Base-by-base conservation (phyloP, 2,329 filamentous ascomycete species). In the Colletotrichum coccodes region DNA sequence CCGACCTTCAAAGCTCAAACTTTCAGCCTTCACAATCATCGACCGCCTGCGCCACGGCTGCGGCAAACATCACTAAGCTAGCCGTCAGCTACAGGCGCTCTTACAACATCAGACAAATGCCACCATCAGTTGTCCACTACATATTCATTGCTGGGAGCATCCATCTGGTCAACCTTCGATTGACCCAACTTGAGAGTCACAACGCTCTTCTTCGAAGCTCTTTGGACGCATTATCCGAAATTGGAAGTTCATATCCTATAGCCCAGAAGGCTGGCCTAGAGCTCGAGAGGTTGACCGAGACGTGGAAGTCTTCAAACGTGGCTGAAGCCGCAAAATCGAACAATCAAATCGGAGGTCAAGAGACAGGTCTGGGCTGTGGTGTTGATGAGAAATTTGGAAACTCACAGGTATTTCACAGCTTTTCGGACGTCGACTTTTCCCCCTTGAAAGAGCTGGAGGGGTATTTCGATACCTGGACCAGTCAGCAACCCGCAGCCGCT, bases 121-220 rank as follows among this genome's bases (percentile, higher is more conserved):
- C 66, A 3, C 49, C 54, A 12, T 47, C 62, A 4, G 49, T 60
- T 3, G 26, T 66, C 14, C 61, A 65, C 28, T 60, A 60, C 42
- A 9, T 69, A 3, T 69, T 69, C 23, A 47, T 69, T 8, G 54
- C 61, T 3, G 61, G 66, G 2, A 69, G 60, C 6, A 56, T 66
- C 9, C 61, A 69, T 18, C 61, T 69, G 11, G 32, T 46, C 0
- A 42, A 38, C 4, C 21, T 54, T 4, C 61, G 23, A 14, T 9
- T 23, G 16, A 40, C 34, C 1, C 38, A 34, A 7, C 16, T 23
- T 6, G 44, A 26, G 7, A 36, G 21, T 6, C 60, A 68, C 23
- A 32, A 47, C 2, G 14, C 3, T 9, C 60, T 54, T 16, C 60
- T 68, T 2, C 65, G 54, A n/a, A 28, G 46, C 38, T 64, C 52